phyloP scores from a whole-genome alignment of 2,329 filamentous ascomycete species.

The Penicillium polonicum region DNA sequence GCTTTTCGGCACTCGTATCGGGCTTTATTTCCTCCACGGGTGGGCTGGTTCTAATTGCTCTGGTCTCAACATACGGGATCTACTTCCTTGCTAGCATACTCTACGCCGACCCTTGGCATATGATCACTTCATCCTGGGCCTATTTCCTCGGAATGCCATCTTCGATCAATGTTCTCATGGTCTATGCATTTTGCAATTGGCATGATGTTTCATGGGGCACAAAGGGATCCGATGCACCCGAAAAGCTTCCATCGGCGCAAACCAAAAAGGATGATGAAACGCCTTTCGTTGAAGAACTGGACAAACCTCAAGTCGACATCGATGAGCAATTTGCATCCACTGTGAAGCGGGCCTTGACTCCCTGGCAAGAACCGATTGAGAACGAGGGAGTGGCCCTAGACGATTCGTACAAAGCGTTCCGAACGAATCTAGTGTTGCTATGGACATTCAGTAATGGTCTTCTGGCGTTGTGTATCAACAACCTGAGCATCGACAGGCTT shows the following conservation, averaged over 20 bases:
- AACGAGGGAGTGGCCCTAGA: conserved; percentile 80
- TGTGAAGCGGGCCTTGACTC: conserved; percentile 83
- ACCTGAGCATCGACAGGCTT: conserved; percentile 49
- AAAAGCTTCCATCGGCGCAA: conserved; percentile 81
- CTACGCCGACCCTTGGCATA: conserved; percentile 97
- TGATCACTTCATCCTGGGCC: conserved; percentile 93
- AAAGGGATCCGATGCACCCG: conserved; percentile 91
- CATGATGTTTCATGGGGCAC: conserved; percentile 99
- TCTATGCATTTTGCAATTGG: conserved; percentile 99
- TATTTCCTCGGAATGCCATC: conserved; percentile 90
- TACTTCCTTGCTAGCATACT: conserved; percentile 94
- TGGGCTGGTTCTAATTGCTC: conserved; percentile 84
- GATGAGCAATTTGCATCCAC: conserved; percentile 93
- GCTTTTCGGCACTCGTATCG: conserved; percentile 62
- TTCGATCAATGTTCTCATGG: conserved; percentile 97
- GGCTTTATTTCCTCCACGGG: conserved; percentile 75
- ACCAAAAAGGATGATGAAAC: conserved; percentile 83
- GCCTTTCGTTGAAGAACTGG: conserved; percentile 86
- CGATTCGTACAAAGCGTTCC: conserved; percentile 97
- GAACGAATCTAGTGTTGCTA: conserved; percentile 81
- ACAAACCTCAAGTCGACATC: conserved; percentile 93
- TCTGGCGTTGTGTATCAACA: conserved; percentile 80
- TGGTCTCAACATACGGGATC: conserved; percentile 88
- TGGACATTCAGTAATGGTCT: conserved; percentile 94
- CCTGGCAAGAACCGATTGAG: conserved; percentile 72